Base-by-base conservation (phyloP, 1,284 basidiomycete species). In the Pyrrhoderma noxium region DNA sequence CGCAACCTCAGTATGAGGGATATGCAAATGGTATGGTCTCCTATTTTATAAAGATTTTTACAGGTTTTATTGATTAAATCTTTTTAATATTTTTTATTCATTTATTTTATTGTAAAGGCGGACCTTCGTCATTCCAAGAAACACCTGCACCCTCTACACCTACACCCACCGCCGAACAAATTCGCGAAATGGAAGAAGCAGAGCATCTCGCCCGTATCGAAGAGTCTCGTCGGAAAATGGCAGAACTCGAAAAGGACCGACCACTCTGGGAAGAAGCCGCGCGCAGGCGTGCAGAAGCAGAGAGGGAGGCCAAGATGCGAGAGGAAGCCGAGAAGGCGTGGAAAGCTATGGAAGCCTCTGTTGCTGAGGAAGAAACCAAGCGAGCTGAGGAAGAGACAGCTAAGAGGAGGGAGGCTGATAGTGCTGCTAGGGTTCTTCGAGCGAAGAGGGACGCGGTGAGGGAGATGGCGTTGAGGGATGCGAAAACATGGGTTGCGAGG, bases 201-300 rank as follows among this genome's bases (percentile, higher is more conserved):
- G 35, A 31, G 14, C 42, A 69, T 49, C 66, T 62, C 52, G 73
- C 72, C 9, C 67, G 66, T n/a, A 75, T 86, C 53, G 78, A 73
- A 18, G 80, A 82, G 60, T 86, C 85, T 1, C 73, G 76, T 37
- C 72, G 77, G 43, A 87, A 85, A 60, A 70, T 86, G 48, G 78
- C 75, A 7, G 80, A 85, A 56, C 73, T 88, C 1, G 82, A 88
- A 61, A 70, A 67, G 44, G 82, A 86, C 64, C 65, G 72, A 11
- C 80, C 79, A 1, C 56, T 85, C 8, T 85, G 82, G 79, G 73
- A 82, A 56, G 67, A 70, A 58, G 67, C 71, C 50, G 73, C 75
- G 21, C 70, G 66, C 49, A 68, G 67, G 54, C 72, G 82, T 19
- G 67, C 66, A 50, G 66, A 65, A 8, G 67, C 61, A 16, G 66